These are phyloP conservation scores for Udeniomyces megalosporus DNA, from an alignment of 768 basidiomycete genomes.

Conservation along the genomic window DNA sequence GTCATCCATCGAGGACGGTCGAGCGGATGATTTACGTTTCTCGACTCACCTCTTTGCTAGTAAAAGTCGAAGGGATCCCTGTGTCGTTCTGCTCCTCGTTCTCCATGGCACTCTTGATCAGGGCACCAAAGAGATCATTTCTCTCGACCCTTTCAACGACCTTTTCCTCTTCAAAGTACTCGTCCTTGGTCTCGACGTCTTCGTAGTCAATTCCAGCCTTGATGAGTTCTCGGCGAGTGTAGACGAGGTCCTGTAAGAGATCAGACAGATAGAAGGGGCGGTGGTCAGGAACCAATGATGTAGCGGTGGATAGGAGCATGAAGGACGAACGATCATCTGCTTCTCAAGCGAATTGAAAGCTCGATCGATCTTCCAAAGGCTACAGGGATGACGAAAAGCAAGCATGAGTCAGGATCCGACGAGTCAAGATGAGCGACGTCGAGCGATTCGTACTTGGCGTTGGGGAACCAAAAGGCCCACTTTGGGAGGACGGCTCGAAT, in stretches of 20 bases:
- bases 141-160: neutral
- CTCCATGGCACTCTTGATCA: conserved; percentile 4
- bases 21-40: neutral
- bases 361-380: conserved; percentile 10
- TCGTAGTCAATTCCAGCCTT: neutral
- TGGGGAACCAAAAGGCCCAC: conserved; percentile 3
- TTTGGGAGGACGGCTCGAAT: conserved; percentile 8
- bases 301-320: neutral
- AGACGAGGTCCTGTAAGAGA: neutral
- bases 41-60: conserved; percentile 12
- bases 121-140: conserved; percentile 5
- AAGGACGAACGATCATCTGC: neutral
- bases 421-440: neutral
- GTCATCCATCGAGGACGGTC: no score
- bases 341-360: conserved; percentile 8
- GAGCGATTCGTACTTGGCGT: neutral
- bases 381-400: neutral
- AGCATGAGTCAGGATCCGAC: neutral
- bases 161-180: no score
- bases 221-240: neutral
- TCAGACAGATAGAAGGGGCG: conserved; percentile 2
- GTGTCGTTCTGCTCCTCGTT: neutral
- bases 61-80: neutral
- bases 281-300: neutral
- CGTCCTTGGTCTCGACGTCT: neutral